Evolutionary conservation across 1,284 basidiomycete species (phyloP).

Genomic region (Exobasidium cylindrosporum): DNA sequence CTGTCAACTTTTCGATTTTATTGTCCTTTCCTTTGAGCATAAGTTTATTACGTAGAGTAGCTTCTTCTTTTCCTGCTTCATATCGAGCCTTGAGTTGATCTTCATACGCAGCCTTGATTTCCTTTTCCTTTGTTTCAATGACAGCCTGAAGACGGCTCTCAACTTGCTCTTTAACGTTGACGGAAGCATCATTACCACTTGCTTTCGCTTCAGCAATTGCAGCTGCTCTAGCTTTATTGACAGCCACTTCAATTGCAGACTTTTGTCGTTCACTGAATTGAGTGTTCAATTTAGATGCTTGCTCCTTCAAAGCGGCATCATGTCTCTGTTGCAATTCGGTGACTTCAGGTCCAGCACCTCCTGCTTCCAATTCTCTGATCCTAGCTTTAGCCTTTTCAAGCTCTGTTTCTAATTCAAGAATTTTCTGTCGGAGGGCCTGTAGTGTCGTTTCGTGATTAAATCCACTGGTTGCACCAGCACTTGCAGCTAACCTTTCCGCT

Average conservation of each 20-base stretch:
- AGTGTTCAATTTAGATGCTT: constrained; percentile 23
- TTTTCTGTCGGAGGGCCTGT: constrained; percentile 23
- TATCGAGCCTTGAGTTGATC: constrained; percentile 38
- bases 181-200: constrained; percentile 6
- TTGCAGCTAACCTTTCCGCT: constrained; percentile 18
- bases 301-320: constrained; percentile 24
- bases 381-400: constrained; percentile 33
- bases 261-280: constrained; percentile 25
- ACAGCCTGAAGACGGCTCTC: constrained; percentile 34
- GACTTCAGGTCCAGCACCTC: constrained; percentile 16
- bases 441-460: background rate
- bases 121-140: constrained; percentile 39
- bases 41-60: constrained; percentile 49
- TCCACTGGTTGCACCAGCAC: constrained; percentile 6
- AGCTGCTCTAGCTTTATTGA: constrained; percentile 15
- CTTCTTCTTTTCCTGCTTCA: constrained; percentile 50
- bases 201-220: constrained; percentile 3
- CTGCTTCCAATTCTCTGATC: constrained; percentile 18
- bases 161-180: constrained; percentile 17
- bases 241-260: constrained; percentile 20
- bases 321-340: constrained; percentile 29
- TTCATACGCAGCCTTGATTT: constrained; percentile 43
- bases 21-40: constrained; percentile 52
- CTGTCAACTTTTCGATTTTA: constrained; percentile 46
- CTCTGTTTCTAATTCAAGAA: constrained; percentile 43